phyloP scores from a whole-genome alignment of 306 rosid genomes.

The Prunus campanulata region DNA sequence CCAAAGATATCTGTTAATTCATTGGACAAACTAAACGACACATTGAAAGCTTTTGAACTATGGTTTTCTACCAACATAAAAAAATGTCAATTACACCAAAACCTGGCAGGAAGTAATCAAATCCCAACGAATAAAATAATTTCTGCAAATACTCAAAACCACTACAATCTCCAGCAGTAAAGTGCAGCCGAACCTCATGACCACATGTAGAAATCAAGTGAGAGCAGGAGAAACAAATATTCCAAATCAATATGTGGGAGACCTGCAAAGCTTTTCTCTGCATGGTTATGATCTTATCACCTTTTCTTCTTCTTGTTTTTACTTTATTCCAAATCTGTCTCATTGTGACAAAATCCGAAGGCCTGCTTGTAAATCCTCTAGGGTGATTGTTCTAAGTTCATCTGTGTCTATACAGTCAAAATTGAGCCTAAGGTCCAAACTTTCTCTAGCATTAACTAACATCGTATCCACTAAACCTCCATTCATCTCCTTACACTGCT shows the following conservation, averaged over 20 bases:
- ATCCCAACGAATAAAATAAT: conserved; percentile 4
- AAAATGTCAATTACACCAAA: conserved; percentile 2
- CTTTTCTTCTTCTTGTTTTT: background rate
- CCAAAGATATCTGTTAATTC: background rate
- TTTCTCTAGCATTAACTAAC: conserved; percentile 86
- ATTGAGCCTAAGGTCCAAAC: conserved; percentile 79
- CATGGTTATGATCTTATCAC: background rate
- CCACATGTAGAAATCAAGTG: background rate
- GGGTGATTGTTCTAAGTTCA: conserved; percentile 71
- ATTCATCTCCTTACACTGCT: conserved; percentile 76
- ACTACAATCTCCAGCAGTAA: conserved; percentile 9
- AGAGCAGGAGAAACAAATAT: conserved; percentile 10
- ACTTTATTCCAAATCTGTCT: background rate
- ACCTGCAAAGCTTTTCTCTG: background rate
- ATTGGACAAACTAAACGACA: background rate
- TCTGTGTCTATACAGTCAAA: conserved; percentile 86
- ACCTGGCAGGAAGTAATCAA: conserved; percentile 10
- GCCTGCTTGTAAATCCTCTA: conserved; percentile 80
- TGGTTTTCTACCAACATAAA: background rate
- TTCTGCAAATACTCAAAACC: background rate
- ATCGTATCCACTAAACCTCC: conserved; percentile 82
- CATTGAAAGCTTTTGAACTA: background rate
- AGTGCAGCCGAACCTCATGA: background rate
- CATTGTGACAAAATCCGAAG: conserved; percentile 51
- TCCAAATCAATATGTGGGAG: background rate